phyloP scores from a whole-genome alignment of 192 early-diverging fungal species.

The Lobulomyces angularis region DNA sequence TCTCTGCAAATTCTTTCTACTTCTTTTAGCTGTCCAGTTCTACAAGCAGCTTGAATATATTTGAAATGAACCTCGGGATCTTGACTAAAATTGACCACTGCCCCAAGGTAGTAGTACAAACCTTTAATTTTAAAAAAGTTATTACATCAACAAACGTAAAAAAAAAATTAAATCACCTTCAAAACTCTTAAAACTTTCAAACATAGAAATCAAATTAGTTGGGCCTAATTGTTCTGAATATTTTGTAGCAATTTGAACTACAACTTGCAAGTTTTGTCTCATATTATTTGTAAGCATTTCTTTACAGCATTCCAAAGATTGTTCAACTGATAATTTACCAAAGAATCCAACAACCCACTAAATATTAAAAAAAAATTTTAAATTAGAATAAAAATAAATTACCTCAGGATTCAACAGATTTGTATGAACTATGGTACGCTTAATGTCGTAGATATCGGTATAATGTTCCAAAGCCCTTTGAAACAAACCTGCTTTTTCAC shows the following conservation, averaged over 20 bases:
- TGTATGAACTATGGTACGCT: constrained; percentile 85
- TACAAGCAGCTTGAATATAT: constrained; percentile 93
- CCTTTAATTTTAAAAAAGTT: constrained; percentile 24
- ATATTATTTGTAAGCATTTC: constrained; percentile 89
- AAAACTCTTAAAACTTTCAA: constrained; percentile 80
- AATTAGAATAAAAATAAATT: not conserved
- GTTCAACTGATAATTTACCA: constrained; percentile 89
- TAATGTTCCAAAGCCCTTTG: constrained; percentile 95
- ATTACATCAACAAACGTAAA: not conserved
- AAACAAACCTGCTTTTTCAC: constrained; percentile 95
- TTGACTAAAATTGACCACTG: constrained; percentile 89
- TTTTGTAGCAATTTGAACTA: constrained; percentile 90
- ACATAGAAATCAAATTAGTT: constrained; percentile 75
- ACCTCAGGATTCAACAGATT: constrained; percentile 66
- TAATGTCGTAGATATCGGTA: constrained; percentile 91
- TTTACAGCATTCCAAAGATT: constrained; percentile 85
- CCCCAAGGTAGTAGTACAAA: constrained; percentile 92
- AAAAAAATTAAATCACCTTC: constrained; percentile 45
- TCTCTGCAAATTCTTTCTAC: constrained; percentile 96
- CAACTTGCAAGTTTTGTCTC: constrained; percentile 90
- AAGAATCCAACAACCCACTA: constrained; percentile 88
- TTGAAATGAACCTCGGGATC: constrained; percentile 95
- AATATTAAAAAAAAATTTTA: constrained; percentile 3
- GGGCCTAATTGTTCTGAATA: constrained; percentile 92
- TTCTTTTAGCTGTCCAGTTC: constrained; percentile 89